These are phyloP conservation scores for Xylaria bambusicola DNA, from an alignment of 495 filamentous ascomycete species.

Conservation along the genomic window DNA sequence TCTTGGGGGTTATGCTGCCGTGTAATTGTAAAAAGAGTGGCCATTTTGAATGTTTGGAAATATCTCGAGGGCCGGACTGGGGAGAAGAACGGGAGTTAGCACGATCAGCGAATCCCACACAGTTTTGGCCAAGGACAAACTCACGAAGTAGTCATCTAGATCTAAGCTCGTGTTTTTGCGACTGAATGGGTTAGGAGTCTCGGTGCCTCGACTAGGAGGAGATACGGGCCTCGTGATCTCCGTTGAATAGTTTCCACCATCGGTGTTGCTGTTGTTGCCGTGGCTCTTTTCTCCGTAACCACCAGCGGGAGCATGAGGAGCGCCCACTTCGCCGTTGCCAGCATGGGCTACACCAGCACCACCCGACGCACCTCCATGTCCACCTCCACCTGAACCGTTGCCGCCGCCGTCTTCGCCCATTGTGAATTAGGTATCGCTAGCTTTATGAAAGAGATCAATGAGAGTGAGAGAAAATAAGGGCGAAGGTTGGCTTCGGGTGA, in stretches of 20 bases:
- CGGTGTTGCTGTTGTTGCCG: slow-evolving; percentile 12
- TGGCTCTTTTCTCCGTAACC: slow-evolving; percentile 1
- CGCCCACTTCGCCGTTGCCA: slow-evolving; percentile 11
- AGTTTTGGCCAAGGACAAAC: slow-evolving; percentile 12
- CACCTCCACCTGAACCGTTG: background rate
- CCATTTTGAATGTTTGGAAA: slow-evolving; percentile 77
- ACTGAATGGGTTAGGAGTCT: slow-evolving; percentile 48
- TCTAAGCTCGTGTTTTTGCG: slow-evolving; percentile 47
- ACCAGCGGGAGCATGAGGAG: slow-evolving; percentile 11
- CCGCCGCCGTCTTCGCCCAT: slow-evolving; percentile 35
- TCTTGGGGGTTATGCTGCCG: slow-evolving; percentile 76
- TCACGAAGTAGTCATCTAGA: slow-evolving; percentile 58
- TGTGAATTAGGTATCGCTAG: slow-evolving; percentile 8
- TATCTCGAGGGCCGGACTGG: slow-evolving; percentile 65
- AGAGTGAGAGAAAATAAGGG: background rate
- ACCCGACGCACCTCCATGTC: background rate
- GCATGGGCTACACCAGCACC: slow-evolving; percentile 12
- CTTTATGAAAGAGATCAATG: slow-evolving; percentile 2
- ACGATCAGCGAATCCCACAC: too few species aligned
- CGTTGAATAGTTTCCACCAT: slow-evolving; percentile 19
- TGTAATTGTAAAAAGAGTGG: slow-evolving; percentile 78
- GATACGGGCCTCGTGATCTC: slow-evolving; percentile 31
- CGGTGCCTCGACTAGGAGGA: slow-evolving; percentile 31
- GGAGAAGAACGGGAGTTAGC: background rate
- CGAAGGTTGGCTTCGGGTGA: background rate